Percentiles rank a stretch among this genome's conserved stretches.
These are phyloP conservation scores for Saccharomycopsis sp. DNA, from an alignment of 805 yeast species.

Conservation along the genomic window DNA sequence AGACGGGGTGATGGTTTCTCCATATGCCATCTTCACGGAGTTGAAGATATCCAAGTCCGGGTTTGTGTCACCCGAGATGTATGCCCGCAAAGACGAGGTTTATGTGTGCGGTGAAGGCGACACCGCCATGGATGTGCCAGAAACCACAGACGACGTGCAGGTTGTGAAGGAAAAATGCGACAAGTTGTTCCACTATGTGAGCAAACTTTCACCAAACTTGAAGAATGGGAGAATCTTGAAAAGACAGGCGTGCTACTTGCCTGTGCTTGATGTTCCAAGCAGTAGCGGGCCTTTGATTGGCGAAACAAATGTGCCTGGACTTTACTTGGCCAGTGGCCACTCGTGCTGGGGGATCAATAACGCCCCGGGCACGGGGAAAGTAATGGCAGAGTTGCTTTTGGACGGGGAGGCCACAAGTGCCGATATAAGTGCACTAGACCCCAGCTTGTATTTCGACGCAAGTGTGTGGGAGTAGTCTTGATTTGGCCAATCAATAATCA, in stretches of 20 bases:
- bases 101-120: slow-evolving; percentile 98
- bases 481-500: too few relatives aligned
- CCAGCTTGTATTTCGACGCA: slow-evolving; percentile 80
- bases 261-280: slow-evolving; percentile 88
- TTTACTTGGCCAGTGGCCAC: slow-evolving; percentile 84
- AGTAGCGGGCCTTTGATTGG: slow-evolving; percentile 92
- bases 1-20: slow-evolving; percentile 62
- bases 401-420: slow-evolving; percentile 79
- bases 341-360: slow-evolving; percentile 99
- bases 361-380: slow-evolving; percentile 94
- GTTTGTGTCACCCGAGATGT: slow-evolving; percentile 86
- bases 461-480: slow-evolving; percentile 26
- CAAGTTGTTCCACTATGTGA: slow-evolving; percentile 71
- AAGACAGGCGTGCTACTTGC: slow-evolving; percentile 91
- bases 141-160: slow-evolving; percentile 87
- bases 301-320: slow-evolving; percentile 74
- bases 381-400: slow-evolving; percentile 75
- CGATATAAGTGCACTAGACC: slow-evolving; percentile 75
- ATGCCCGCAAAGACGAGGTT: slow-evolving; percentile 91
- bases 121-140: slow-evolving; percentile 82
- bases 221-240: slow-evolving; percentile 66
- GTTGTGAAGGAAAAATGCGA: slow-evolving; percentile 85
- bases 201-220: slow-evolving; percentile 61
- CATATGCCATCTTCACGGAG: slow-evolving; percentile 92
- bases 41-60: slow-evolving; percentile 52